Evolutionary conservation across 108 stramenopile species (phyloP), one percentile per base, ranked within the genome.

Genomic region (Discostella stelligeroides): DNA sequence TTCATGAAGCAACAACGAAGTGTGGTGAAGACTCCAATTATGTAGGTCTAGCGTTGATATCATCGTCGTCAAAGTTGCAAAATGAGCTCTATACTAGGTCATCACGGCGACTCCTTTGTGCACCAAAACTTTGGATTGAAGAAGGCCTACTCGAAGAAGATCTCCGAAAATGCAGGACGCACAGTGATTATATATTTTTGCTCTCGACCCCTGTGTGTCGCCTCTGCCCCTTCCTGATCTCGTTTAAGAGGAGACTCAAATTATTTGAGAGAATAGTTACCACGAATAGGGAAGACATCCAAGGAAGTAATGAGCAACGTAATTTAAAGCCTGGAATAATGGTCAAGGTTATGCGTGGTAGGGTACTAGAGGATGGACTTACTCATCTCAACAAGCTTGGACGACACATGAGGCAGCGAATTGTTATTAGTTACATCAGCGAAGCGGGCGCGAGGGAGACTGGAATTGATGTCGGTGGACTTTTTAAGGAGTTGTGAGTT

Each of bases 391-490:
- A 92, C 48, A 88, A 87, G 49, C 84, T 96, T 37, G 93, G 95
- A 4, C 58, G 75, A 7, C 81, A 87, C 15, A 85, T 97, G 83
- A 79, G 94, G n/a, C 86, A 87, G 57, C 74, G 94, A 25, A 86
- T 90, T 14, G 65, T 85, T 8, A 89, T 97, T 10, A 82, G 91
- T 23, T 95, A 95, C 55, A 62, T 83, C 48, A 94, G 91, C 66
- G 84, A 90, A 67, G 91, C 90, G 7, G 91, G 94, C 24, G 85
- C 89, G 28, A 72, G 61, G 62, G 92, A 95, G 54, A 70, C 81
- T 58, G 97, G 98, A 28, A 93, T 99, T 51, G 98, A 99, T 81
- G 95, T 95, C 39, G 98, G 98, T 18, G 98, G 98, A 6, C 84
- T 99, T 11, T 98, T 98, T 79, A 99, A 99, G 84, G 98, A 99